Conservation (phyloP, 768 basidiomycete genomes). For the Megacollybia marginata region DNA sequence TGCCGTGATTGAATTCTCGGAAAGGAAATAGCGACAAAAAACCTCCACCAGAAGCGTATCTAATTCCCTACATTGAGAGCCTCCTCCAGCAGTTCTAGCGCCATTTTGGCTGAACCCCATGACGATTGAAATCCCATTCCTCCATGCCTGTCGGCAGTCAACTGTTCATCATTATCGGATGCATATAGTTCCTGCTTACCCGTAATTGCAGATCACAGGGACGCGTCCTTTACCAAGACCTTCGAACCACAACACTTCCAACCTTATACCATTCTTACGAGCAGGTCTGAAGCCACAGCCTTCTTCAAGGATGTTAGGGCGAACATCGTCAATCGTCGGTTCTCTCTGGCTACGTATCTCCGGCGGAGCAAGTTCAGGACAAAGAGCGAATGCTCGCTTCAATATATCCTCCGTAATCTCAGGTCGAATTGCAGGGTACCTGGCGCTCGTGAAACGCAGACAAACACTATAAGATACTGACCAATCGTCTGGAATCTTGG, state of each 20-base stretch:
- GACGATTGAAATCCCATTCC: slow-evolving; percentile 58
- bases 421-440: slow-evolving; percentile 11
- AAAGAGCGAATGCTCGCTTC: slow-evolving; percentile 14
- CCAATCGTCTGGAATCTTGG: slow-evolving; percentile 41
- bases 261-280: slow-evolving; percentile 48
- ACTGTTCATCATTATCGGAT: background rate
- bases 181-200: slow-evolving; percentile 29
- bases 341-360: slow-evolving; percentile 18
- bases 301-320: slow-evolving; percentile 26
- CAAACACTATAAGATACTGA: background rate
- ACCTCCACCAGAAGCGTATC: no score
- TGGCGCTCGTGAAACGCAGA: background rate
- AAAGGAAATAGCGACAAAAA: no score
- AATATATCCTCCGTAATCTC: slow-evolving; percentile 12
- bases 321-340: slow-evolving; percentile 26
- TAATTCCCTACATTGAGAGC: slow-evolving; percentile 8
- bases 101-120: slow-evolving; percentile 55
- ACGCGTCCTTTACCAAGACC: slow-evolving; percentile 20
- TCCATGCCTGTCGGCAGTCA: slow-evolving; percentile 34
- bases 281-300: slow-evolving; percentile 56
- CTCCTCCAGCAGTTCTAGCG: slow-evolving; percentile 37
- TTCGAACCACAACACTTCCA: slow-evolving; percentile 38
- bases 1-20: no score
- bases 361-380: slow-evolving; percentile 28
- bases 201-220: slow-evolving; percentile 59